Conservation (phyloP, 495 filamentous ascomycete genomes). For the Letharia lupina region DNA sequence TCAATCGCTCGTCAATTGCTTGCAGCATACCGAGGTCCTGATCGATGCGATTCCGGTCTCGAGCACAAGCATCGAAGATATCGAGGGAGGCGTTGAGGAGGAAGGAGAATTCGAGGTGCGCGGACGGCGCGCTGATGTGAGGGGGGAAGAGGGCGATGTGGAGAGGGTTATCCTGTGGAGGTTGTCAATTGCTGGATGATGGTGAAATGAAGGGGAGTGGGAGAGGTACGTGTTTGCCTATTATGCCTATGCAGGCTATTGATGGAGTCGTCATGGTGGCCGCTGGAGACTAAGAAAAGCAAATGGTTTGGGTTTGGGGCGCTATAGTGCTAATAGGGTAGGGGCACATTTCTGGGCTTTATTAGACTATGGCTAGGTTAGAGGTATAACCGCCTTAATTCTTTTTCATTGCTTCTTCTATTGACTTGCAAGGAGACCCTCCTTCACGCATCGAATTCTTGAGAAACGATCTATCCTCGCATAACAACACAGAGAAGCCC, state of each 20-base stretch:
- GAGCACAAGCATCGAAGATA: conserved; percentile 74
- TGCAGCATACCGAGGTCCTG: conserved; percentile 88
- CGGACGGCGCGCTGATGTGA: conserved; percentile 25
- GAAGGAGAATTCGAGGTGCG: conserved; percentile 80
- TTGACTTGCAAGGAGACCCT: neutral
- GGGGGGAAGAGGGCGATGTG: conserved; percentile 86
- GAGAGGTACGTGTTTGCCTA: conserved; percentile 70
- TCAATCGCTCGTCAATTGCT: conserved; percentile 83
- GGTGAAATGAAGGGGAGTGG: neutral
- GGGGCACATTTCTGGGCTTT: neutral
- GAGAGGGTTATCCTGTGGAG: conserved; percentile 79
- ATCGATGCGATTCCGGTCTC: conserved; percentile 55
- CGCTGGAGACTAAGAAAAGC: neutral
- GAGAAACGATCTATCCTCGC: neutral
- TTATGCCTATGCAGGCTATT: conserved; percentile 87
- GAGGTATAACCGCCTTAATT: neutral
- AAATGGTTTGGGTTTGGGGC: neutral
- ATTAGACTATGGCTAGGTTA: neutral
- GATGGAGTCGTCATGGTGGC: conserved; percentile 45
- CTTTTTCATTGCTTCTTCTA: neutral
- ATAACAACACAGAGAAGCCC: neutral
- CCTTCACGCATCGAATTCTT: neutral
- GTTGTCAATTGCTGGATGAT: too few relatives aligned
- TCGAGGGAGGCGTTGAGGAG: conserved; percentile 85
- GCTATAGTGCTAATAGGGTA: neutral